Evolutionary conservation across 2,329 filamentous ascomycete genomes (phyloP).

Genomic region (Microdochium trichocladiopsis): DNA sequence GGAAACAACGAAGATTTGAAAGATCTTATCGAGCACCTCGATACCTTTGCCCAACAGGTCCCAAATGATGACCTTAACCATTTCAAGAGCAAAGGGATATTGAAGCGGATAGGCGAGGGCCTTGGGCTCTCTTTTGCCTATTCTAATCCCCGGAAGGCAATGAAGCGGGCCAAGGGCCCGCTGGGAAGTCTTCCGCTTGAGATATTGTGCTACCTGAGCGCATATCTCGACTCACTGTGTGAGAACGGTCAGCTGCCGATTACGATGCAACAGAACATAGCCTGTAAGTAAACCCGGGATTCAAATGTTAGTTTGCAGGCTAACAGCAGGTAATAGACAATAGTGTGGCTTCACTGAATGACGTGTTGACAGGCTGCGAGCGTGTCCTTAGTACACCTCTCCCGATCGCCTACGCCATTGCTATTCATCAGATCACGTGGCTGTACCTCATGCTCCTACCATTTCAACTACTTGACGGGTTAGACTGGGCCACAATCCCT

Average conservation of each 20-base stretch:
- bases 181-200: slow-evolving; percentile 80
- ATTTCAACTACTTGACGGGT: slow-evolving; percentile 63
- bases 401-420: slow-evolving; percentile 75
- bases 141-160: slow-evolving; percentile 69
- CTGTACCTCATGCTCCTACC: slow-evolving; percentile 75
- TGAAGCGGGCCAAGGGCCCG: slow-evolving; percentile 67
- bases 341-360: slow-evolving; percentile 58
- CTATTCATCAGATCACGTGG: slow-evolving; percentile 82
- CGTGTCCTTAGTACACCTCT: slow-evolving; percentile 77
- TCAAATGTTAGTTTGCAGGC: slow-evolving; percentile 15
- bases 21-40: slow-evolving; percentile 62
- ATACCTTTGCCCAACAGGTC: slow-evolving; percentile 62
- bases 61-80: slow-evolving; percentile 30
- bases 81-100: slow-evolving; percentile 35
- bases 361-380: slow-evolving; percentile 65
- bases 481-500: slow-evolving; percentile 72
- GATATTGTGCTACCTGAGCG: slow-evolving; percentile 65
- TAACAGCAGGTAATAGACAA: too few species aligned
- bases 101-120: slow-evolving; percentile 63
- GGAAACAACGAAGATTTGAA: slow-evolving; percentile 68
- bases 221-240: slow-evolving; percentile 58
- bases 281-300: slow-evolving; percentile 27
- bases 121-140: slow-evolving; percentile 70
- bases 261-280: slow-evolving; percentile 52
- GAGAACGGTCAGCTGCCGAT: slow-evolving; percentile 46